Evolutionary conservation across 2,329 filamentous ascomycete genomes (phyloP), one percentile per base, ranked within the genome.

Genomic region (Graphilbum fragrans): DNA sequence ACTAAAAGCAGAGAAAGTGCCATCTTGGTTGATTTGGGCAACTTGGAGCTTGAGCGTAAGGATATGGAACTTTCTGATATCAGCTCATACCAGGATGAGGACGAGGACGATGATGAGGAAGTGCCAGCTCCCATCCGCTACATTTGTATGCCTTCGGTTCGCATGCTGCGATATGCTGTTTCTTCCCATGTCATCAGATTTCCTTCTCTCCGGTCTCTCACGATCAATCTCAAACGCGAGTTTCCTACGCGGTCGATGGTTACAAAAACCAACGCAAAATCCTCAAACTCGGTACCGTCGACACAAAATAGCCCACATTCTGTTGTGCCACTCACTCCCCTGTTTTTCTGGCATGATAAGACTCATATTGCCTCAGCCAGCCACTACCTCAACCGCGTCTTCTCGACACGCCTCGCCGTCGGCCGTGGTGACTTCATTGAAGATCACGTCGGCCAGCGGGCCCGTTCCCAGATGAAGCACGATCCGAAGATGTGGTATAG

Each of bases 321-420:
- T n/a, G n/a, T n/a, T 4, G 46, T 74, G 1, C 66, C 67, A 0
- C 52, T 75, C 33, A 74, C 71, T 1, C 71, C 71, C 0, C 59
- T 75, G 41, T 75, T 73, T 55, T 72, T 74, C 49, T 75, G 71
- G 71, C 70, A 74, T 42, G 71, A 75, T 45, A 75, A 75, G 48
- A 70, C 71, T 0, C 71, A 75, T 42, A 45, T 75, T 3, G 70
- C 65, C 1, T 64, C 61, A 4, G 64, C 60, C 0, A 48, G 55
- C 2, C 71, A 75, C 47, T 75, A 75, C 42, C 58, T 74, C 0
- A 49, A 55, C 1, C 58, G 63, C 1, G 63, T 74, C 1, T 75
- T 74, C 38, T 63, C 70, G 0, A 64, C 59, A 1, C 60, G 69
- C 2, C 50, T 72, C 16, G 66, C 71, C 2, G 63, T 75, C 47